Conservation (phyloP, 345 rosid species). For the Brassica napus region Da-Ae NC_063442.1:7940501-7941000, state of each 20-base stretch:
- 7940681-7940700: neutral
- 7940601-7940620: neutral
- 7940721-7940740: neutral
- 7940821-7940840: neutral
- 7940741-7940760: neutral
- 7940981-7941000: conserved; percentile 7
- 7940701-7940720: neutral
- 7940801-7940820: neutral
- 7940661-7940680: neutral
- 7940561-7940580: neutral
- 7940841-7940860: conserved; percentile 3
- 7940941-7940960: conserved; percentile 2
- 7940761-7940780: conserved; percentile 13
- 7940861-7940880: conserved; percentile 14
- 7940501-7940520: neutral
- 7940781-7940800: conserved; percentile 3
- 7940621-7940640: neutral
- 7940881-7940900: neutral
- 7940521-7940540: neutral
- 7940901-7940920: too few relatives aligned
- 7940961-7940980: conserved; percentile 21
- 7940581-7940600: conserved; percentile 1
- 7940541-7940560: neutral
- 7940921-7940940: conserved; percentile 28
- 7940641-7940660: neutral